Conservation (phyloP, 2,329 filamentous ascomycete genomes). For the Calonectria multiphialidica region DNA sequence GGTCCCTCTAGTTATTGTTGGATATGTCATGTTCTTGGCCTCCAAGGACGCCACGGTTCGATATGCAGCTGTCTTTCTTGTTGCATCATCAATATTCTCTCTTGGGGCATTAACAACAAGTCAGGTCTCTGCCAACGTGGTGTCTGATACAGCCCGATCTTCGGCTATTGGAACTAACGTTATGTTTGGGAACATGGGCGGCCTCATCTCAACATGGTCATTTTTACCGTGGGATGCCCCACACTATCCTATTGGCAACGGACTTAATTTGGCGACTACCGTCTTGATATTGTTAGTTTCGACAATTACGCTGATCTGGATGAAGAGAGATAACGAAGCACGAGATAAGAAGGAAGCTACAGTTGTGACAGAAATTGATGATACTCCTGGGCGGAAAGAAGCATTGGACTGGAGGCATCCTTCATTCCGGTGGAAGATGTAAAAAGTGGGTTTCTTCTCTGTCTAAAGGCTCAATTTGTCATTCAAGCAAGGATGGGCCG, state of each 20-base stretch:
- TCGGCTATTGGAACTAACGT: slow-evolving; percentile 35
- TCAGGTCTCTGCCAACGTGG: slow-evolving; percentile 28
- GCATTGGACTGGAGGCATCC: neutral
- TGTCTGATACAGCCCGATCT: slow-evolving; percentile 32
- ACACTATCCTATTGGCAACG: slow-evolving; percentile 76
- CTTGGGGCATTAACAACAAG: slow-evolving; percentile 57
- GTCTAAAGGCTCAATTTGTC: too few species aligned
- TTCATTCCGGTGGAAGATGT: neutral
- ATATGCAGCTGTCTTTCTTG: slow-evolving; percentile 71
- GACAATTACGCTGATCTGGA: neutral
- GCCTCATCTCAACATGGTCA: slow-evolving; percentile 73
- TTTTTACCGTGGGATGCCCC: slow-evolving; percentile 74
- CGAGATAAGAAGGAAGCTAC: neutral
- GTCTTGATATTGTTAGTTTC: neutral
- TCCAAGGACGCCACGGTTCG: slow-evolving; percentile 57
- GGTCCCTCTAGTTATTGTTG: slow-evolving; percentile 68
- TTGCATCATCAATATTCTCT: slow-evolving; percentile 27
- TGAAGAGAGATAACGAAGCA: neutral
- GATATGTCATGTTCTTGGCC: slow-evolving; percentile 73
- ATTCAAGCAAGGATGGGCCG: too few species aligned
- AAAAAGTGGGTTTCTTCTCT: too few species aligned
- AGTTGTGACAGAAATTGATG: neutral
- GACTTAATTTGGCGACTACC: slow-evolving; percentile 54
- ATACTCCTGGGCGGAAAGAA: neutral
- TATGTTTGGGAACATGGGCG: slow-evolving; percentile 62